Percentiles rank a stretch among this genome's conserved stretches.
Evolutionary conservation across 768 basidiomycete species (phyloP).

Genomic region (Suillus subalutaceus): DNA sequence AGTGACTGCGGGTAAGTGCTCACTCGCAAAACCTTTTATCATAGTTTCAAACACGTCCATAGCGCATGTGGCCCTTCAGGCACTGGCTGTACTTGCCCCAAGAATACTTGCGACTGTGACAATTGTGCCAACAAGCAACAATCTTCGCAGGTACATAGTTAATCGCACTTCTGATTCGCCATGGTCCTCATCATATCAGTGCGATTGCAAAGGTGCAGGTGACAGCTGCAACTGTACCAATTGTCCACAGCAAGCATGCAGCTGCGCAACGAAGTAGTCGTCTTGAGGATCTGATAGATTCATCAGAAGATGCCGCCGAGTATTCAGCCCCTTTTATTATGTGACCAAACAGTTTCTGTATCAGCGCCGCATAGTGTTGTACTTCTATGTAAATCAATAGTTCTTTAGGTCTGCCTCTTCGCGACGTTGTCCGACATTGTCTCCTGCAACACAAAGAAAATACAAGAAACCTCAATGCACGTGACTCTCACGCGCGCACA

Average conservation of each 20-base stretch:
- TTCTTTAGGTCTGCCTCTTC: not conserved
- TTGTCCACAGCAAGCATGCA: slow-evolving; percentile 16
- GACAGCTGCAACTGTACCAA: slow-evolving; percentile 21
- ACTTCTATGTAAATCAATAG: not conserved
- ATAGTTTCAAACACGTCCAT: not conserved
- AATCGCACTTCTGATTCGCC: not conserved
- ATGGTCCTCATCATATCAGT: slow-evolving; percentile 15
- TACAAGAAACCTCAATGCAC: slow-evolving; percentile 16
- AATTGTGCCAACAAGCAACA: slow-evolving; percentile 33
- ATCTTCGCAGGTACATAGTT: slow-evolving; percentile 22
- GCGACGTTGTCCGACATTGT: slow-evolving; percentile 5
- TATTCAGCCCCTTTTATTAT: not conserved
- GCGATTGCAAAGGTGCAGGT: slow-evolving; percentile 25
- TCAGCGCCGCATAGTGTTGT: not conserved
- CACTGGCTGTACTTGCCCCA: slow-evolving; percentile 34
- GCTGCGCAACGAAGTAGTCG: slow-evolving; percentile 22
- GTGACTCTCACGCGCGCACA: slow-evolving; percentile 6
- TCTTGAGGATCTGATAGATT: not conserved
- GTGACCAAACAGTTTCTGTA: not conserved
- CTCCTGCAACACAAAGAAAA: not conserved
- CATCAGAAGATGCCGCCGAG: not conserved
- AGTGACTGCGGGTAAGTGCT: slow-evolving; percentile 29
- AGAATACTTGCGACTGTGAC: slow-evolving; percentile 33
- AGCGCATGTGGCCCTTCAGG: slow-evolving; percentile 36
- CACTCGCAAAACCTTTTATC: not conserved